Evolutionary conservation across 148 eudicot species (phyloP).

Genomic region (Diospyros kaki): DNA sequence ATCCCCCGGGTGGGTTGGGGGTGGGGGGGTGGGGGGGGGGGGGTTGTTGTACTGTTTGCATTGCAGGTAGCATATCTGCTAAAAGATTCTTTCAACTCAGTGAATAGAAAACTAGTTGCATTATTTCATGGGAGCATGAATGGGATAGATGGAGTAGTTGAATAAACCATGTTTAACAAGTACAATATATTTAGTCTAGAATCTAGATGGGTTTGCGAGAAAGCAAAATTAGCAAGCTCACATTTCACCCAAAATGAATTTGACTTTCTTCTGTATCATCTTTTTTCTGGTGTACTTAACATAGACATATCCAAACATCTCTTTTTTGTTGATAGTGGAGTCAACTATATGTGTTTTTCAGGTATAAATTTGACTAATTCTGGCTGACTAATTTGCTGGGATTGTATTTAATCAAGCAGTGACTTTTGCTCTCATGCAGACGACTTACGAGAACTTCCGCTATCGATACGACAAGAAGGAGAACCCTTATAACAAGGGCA

Average conservation of each 20-base stretch:
- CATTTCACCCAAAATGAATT: not conserved
- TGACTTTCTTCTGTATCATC: not conserved
- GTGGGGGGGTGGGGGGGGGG: no score
- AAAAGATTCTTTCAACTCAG: not conserved
- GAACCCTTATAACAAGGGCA: constrained; percentile 70
- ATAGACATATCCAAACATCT: not conserved
- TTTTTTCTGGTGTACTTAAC: not conserved
- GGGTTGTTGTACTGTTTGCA: no score
- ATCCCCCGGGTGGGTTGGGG: no score
- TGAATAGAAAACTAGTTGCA: not conserved
- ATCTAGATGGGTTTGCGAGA: no score
- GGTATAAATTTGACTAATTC: not conserved
- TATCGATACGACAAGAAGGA: constrained; percentile 80
- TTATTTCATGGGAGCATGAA: not conserved
- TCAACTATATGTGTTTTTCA: not conserved
- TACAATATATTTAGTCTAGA: not conserved
- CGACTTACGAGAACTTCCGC: constrained; percentile 92
- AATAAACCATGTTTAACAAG: not conserved
- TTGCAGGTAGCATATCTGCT: no score
- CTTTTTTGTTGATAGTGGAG: not conserved
- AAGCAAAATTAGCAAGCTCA: not conserved
- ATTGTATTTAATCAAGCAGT: constrained; percentile 8
- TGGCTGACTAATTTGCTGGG: constrained; percentile 7
- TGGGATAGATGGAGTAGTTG: not conserved
- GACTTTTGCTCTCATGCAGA: constrained; percentile 40